phyloP scores from a whole-genome alignment of 129 eudicot genomes.

The Tagetes patula region DNA sequence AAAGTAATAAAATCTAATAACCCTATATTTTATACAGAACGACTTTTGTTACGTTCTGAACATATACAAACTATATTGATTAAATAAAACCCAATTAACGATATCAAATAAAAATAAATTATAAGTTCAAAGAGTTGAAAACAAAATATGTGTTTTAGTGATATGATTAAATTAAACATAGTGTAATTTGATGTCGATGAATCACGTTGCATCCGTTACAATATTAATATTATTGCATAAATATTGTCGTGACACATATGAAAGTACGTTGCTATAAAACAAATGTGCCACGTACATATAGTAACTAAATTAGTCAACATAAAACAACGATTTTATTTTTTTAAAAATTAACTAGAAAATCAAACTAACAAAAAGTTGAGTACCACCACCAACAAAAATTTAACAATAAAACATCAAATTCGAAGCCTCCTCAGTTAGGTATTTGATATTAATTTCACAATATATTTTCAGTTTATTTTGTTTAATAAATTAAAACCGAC shows the following conservation, averaged over 20 bases:
- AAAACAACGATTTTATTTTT: constrained; percentile 12
- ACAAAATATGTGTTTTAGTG: no score
- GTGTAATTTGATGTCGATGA: background rate
- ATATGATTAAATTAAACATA: background rate
- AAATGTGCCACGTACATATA: background rate
- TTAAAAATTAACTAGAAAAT: background rate
- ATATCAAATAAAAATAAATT: background rate
- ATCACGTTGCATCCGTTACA: background rate
- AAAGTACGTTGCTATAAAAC: background rate
- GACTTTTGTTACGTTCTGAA: background rate
- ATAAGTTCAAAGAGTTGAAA: no score
- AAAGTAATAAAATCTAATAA: no score
- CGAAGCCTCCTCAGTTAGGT: background rate
- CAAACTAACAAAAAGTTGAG: background rate
- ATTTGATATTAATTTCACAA: background rate
- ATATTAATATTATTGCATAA: background rate
- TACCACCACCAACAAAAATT: background rate
- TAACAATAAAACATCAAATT: constrained; percentile 2
- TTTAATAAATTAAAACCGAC: background rate
- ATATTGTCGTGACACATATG: background rate
- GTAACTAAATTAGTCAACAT: constrained; percentile 16
- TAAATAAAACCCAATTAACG: background rate
- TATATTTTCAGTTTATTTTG: background rate
- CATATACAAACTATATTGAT: background rate
- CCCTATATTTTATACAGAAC: no score